Conservation (phyloP, 2,329 filamentous ascomycete genomes). For the Fusarium nodosum region DNA sequence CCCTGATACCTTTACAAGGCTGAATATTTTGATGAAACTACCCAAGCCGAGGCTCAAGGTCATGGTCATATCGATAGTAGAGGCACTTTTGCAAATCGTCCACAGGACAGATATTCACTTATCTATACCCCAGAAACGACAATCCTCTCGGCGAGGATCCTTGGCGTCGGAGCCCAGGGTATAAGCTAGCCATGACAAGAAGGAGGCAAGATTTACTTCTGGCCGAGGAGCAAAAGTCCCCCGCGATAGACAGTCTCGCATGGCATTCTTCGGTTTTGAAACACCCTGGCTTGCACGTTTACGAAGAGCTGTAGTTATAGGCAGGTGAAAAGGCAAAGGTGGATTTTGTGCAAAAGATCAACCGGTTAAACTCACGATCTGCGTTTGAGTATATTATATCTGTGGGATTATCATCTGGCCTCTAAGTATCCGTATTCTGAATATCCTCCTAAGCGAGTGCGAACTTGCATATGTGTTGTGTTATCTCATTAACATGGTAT, state of each 20-base stretch:
- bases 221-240: constrained; percentile 24
- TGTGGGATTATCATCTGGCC: not conserved
- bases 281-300: not conserved
- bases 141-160: constrained; percentile 2
- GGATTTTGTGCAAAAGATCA: constrained; percentile 1
- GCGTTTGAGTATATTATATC: not conserved
- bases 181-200: constrained; percentile 32
- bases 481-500: not conserved
- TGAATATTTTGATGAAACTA: not conserved
- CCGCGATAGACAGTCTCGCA: constrained; percentile 11
- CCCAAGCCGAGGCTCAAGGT: not conserved
- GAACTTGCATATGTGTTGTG: not conserved
- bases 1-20: constrained; percentile 27
- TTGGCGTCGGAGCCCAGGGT: constrained; percentile 21
- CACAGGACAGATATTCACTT: constrained; percentile 4
- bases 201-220: constrained; percentile 26
- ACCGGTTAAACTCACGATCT: not conserved
- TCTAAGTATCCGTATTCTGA: not conserved
- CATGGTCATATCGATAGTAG: not conserved
- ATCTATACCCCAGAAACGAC: constrained; percentile 15
- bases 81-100: constrained; percentile 6
- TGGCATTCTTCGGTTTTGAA: constrained; percentile 4
- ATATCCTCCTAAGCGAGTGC: not conserved
- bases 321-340: not conserved
- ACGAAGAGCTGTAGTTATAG: not conserved